Conservation (phyloP, 306 rosid species). For the Medicago lupulina region DNA sequence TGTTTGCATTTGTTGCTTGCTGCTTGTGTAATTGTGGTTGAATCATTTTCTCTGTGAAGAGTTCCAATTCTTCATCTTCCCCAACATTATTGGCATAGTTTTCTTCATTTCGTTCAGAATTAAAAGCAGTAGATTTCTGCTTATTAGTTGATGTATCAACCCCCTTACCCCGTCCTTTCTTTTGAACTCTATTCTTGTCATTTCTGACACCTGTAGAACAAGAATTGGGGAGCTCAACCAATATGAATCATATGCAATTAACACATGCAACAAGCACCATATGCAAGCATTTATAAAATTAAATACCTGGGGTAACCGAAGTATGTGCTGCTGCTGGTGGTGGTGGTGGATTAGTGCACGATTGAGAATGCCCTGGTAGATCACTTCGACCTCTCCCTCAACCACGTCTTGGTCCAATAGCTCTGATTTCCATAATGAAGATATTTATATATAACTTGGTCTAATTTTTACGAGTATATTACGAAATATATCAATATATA, state of each 20-base stretch:
- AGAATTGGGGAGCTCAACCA: background rate
- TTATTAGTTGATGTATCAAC: background rate
- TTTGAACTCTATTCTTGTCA: background rate
- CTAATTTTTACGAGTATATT: no score
- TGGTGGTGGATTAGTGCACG: background rate
- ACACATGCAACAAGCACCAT: background rate
- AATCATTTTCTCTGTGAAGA: background rate
- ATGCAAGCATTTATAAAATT: background rate
- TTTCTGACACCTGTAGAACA: constrained; percentile 4
- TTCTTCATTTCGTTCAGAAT: background rate
- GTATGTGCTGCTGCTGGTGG: no score
- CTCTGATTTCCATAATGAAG: background rate
- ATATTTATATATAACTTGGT: background rate
- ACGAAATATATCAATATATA: background rate
- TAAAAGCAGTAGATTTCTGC: background rate
- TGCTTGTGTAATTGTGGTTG: background rate
- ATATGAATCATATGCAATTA: constrained; percentile 1
- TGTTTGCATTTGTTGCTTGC: background rate
- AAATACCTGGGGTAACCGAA: background rate
- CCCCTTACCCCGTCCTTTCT: background rate
- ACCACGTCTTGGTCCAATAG: background rate
- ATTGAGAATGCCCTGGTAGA: background rate
- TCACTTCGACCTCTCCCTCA: background rate
- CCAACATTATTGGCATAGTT: background rate
- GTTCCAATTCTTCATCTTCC: constrained; percentile 8